Evolutionary conservation across 1,139 yeast species (phyloP), one percentile per base, ranked within the genome.

Genomic region (Kurtzmaniella quercitrusa): DNA sequence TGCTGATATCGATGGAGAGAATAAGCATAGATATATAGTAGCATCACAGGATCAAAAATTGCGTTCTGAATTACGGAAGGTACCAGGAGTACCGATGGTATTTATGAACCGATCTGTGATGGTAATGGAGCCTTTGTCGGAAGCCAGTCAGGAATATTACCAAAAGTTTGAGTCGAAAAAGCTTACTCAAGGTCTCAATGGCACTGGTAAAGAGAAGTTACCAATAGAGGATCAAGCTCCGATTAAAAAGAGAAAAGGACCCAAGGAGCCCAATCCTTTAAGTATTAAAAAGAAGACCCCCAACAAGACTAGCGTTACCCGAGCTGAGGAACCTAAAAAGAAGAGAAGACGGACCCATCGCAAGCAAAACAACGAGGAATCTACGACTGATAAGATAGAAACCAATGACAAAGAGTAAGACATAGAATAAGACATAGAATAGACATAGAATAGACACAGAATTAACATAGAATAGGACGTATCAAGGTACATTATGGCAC

Each of bases 71-170:
- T 70, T 93, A 50, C 75, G 98, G 51, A 69, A 69, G 29, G 73
- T 90, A 14, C 95, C 98, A 0, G 98, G 96, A 10, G 85, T 89
- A 2, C 99, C 99, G 0, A 65, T 93, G 51, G 70, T 91, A 8
- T 90, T 86, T 61, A 81, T 93, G 79, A 85, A 86, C 58, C 75
- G 96, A 50, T 81, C 96, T 1, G 98, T 94, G 18, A 87, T 93
- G 93, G 83, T 93, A 38, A 83, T 93, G 94, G 99, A 93, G 63
- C 96, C 96, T 12, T 69, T 91, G 52, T 85, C 95, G 42, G 78
- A 77, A 39, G 86, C 86, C 10, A 85, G 94, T 40, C 73, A 75
- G 15, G 65, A 67, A 42, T 77, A 74, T 31, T 81, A 87, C 38
- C 65, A 66, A 37, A 57, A 63, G 31, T 68, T 75, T 41, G 98